Evolutionary conservation across 495 filamentous ascomycete genomes (phyloP).

Genomic region (Neurospora cerealis): DNA sequence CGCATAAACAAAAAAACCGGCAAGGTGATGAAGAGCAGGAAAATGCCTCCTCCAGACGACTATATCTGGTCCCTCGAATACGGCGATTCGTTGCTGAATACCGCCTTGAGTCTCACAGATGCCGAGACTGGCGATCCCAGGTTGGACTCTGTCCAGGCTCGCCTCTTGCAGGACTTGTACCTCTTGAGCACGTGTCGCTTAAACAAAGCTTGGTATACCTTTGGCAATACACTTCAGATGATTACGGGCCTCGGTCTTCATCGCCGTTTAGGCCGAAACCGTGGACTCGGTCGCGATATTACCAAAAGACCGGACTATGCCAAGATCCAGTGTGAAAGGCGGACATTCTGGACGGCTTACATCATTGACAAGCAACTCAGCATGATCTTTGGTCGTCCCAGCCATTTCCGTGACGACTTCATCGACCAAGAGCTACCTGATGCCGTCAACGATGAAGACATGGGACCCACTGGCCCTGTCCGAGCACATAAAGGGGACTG

Average conservation of each 20-base stretch:
- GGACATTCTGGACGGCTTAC: constrained; percentile 49
- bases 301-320: constrained; percentile 9
- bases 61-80: constrained; percentile 12
- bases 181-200: constrained; percentile 16
- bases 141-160: constrained; percentile 16
- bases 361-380: constrained; percentile 50
- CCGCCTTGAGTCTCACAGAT: constrained; percentile 7
- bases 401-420: constrained; percentile 42
- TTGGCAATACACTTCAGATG: constrained; percentile 17
- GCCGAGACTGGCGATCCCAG: constrained; percentile 7
- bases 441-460: constrained; percentile 43
- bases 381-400: constrained; percentile 43
- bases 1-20: not conserved
- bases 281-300: constrained; percentile 10
- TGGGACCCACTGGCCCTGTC: constrained; percentile 26
- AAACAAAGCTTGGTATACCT: constrained; percentile 16
- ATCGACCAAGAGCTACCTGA: constrained; percentile 45
- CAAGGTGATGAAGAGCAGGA: not conserved
- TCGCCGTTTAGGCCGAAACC: constrained; percentile 12
- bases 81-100: constrained; percentile 12
- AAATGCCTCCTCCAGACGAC: not conserved
- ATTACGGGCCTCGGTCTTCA: constrained; percentile 21
- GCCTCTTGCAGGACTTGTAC: constrained; percentile 17
- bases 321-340: constrained; percentile 30
- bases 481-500: constrained; percentile 14